Evolutionary conservation across 805 yeast species (phyloP).

Genomic region (Phaffomyces thermotolerans): DNA sequence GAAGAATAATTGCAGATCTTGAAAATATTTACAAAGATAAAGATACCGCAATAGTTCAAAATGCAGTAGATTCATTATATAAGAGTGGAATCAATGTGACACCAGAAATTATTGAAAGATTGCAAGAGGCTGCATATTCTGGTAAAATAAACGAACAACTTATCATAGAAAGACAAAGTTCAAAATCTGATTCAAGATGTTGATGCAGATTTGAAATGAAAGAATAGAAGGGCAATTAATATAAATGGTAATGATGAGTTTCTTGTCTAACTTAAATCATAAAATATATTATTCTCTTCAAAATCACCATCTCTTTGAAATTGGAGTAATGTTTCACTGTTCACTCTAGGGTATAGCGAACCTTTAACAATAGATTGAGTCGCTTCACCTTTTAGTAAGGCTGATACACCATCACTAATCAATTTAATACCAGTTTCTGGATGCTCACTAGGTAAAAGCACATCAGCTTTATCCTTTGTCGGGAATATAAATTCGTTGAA

Average conservation of each 20-base stretch:
- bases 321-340: neutral
- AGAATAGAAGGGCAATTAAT: neutral
- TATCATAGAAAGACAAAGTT: constrained; percentile 23
- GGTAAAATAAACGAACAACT: constrained; percentile 33
- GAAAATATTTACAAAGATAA: constrained; percentile 2
- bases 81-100: constrained; percentile 16
- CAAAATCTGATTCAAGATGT: constrained; percentile 25
- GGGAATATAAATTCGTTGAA: constrained; percentile 57
- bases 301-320: constrained; percentile 13
- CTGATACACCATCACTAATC: constrained; percentile 53
- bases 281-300: constrained; percentile 33
- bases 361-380: neutral
- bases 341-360: constrained; percentile 4
- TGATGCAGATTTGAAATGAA: neutral
- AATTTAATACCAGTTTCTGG: constrained; percentile 50
- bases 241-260: too few species aligned
- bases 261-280: constrained; percentile 24
- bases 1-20: constrained; percentile 8
- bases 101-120: constrained; percentile 10
- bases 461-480: constrained; percentile 71
- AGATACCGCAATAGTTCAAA: constrained; percentile 12
- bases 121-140: constrained; percentile 13
- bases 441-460: constrained; percentile 65
- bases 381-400: constrained; percentile 4
- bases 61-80: constrained; percentile 17